A percentile compares a stretch with the other conserved stretches of the same genome.
Evolutionary conservation across 2,329 filamentous ascomycete genomes (phyloP).

Genomic region (Exophiala spinifera): DNA sequence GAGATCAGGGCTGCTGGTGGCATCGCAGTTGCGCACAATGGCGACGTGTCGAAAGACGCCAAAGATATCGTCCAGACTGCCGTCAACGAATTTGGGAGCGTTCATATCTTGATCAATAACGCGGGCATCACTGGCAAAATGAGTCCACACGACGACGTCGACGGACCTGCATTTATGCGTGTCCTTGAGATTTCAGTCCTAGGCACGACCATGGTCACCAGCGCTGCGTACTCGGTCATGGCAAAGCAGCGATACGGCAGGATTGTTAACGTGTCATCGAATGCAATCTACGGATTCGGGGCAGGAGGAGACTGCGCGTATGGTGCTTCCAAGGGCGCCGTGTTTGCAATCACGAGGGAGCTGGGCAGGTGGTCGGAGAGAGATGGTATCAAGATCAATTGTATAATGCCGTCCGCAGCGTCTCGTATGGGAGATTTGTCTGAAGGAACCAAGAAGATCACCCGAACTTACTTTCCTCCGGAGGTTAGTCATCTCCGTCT

Average conservation of each 20-base stretch:
- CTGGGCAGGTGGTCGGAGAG: conserved; percentile 46
- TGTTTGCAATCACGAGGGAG: conserved; percentile 84
- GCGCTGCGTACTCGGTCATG: conserved; percentile 12
- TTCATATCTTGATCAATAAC: conserved; percentile 50
- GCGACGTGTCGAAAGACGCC: conserved; percentile 51
- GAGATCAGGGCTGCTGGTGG: conserved; percentile 73
- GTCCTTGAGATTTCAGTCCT: conserved; percentile 13
- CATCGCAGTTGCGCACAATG: conserved; percentile 96
- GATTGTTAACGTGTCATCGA: conserved; percentile 16
- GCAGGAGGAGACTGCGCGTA: conserved; percentile 56
- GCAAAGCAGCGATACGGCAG: conserved; percentile 15
- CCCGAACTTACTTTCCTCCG: conserved; percentile 10
- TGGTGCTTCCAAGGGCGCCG: conserved; percentile 89
- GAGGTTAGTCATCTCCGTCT: too few relatives aligned
- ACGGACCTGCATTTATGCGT: conserved; percentile 9
- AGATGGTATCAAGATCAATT: conserved; percentile 18
- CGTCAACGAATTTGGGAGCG: conserved; percentile 38
- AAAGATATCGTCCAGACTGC: conserved; percentile 38
- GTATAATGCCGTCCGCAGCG: conserved; percentile 15
- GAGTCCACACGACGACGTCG: conserved; percentile 10
- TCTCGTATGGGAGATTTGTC: conserved; percentile 17
- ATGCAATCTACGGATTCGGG: conserved; percentile 29
- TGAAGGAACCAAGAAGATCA: conserved; percentile 13
- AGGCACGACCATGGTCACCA: conserved; percentile 13
- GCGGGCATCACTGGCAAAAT: conserved; percentile 48